phyloP scores from a whole-genome alignment of 2,329 filamentous ascomycete species.

The Penicillium sp. region DNA sequence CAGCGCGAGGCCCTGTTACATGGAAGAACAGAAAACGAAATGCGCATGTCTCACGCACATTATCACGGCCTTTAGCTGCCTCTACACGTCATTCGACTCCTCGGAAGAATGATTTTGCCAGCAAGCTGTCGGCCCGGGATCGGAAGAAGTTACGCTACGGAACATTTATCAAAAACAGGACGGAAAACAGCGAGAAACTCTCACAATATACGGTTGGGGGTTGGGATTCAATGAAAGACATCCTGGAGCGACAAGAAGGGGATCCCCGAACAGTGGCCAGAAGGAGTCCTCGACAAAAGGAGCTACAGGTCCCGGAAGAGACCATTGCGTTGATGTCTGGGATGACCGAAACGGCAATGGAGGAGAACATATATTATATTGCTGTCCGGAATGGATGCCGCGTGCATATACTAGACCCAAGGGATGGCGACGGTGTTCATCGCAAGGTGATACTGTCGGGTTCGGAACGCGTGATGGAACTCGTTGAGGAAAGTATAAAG shows the following conservation, averaged over 20 bases:
- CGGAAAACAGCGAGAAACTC: background rate
- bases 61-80: background rate
- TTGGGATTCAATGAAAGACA: slow-evolving; percentile 26
- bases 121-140: slow-evolving; percentile 28
- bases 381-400: slow-evolving; percentile 41
- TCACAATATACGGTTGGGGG: background rate
- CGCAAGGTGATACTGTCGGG: slow-evolving; percentile 43
- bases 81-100: background rate
- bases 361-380: slow-evolving; percentile 45
- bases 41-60: background rate
- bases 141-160: slow-evolving; percentile 33
- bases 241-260: slow-evolving; percentile 27
- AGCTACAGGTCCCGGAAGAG: slow-evolving; percentile 40
- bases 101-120: background rate
- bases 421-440: slow-evolving; percentile 33
- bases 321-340: slow-evolving; percentile 40
- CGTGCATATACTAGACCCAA: slow-evolving; percentile 40
- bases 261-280: slow-evolving; percentile 16
- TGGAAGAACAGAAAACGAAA: slow-evolving; percentile 3
- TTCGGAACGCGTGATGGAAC: slow-evolving; percentile 36
- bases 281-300: slow-evolving; percentile 28
- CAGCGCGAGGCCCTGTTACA: background rate
- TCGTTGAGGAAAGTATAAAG: slow-evolving; percentile 34
- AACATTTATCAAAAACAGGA: slow-evolving; percentile 11
- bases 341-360: slow-evolving; percentile 29